Evolutionary conservation across 345 rosid species (phyloP), one percentile per base, ranked within the genome.

Genomic region (Psidium friedrichsthalianum): DNA sequence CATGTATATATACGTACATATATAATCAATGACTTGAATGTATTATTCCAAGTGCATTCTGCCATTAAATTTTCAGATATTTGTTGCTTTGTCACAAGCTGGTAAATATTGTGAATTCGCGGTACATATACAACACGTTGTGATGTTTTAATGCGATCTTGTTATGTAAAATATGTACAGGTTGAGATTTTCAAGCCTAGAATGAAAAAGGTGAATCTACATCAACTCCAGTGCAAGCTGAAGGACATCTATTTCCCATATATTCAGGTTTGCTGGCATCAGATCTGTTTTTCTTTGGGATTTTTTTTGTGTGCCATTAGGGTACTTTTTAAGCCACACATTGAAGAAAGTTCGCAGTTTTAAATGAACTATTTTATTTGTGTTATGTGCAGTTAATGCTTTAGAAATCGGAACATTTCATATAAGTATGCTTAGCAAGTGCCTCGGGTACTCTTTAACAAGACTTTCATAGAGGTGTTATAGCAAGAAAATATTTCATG

Each of bases 181-280:
- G 96, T 95, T 69, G 94, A 90, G 87, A 93, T 95, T 86, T 89
- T 87, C 49, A 91, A 90, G 86, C 93, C 92, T 52, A 90, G 87
- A 85, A 82, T 84, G n/a, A 90, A 87, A 87, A 82, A 81, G 54
- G 58, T 90, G 56, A 90, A 92, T 64, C 20, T 83, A 86, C 86
- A 47, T 84, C 91, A 92, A 86, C 94, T 94, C 85, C 89, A 85
- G 85, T 94, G 96, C 92, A 93, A 84, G 89, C 92, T 95, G 85
- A 95, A 94, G 94, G 98, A 95, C 89, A 93, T 94, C 59, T 95
- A 95, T 87, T 95, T 95, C 86, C 96, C 98, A 18, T 95, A 93
- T 85, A 91, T 95, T 88, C 97, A 95, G 97, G 98, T 94, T 84
- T 74, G 82, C 56, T 51, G 64, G 27, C 53, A 49, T 22, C 25